A percentile compares a stretch with the other conserved stretches of the same genome.
Evolutionary conservation across 2,329 filamentous ascomycete genomes (phyloP).

Genomic region (Fusarium sp.): DNA sequence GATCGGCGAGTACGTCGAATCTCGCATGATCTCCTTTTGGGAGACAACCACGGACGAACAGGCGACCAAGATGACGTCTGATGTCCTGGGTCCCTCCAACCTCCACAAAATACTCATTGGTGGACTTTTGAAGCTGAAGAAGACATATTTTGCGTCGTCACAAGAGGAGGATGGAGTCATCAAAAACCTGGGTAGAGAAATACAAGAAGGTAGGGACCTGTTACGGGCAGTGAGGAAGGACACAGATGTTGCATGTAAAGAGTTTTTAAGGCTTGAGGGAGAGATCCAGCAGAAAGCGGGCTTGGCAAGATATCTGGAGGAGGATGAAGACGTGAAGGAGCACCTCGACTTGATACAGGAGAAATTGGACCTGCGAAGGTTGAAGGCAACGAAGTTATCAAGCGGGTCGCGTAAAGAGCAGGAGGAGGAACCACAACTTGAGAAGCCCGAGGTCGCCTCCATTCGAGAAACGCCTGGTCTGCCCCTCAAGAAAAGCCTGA

Average conservation of each 20-base stretch:
- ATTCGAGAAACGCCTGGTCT: background rate
- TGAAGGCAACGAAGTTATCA: background rate
- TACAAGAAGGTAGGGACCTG: too few species aligned
- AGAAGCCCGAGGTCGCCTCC: background rate
- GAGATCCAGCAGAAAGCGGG: too few species aligned
- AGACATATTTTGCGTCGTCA: too few species aligned
- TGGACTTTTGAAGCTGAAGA: background rate
- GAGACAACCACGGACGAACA: background rate
- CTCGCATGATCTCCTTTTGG: background rate
- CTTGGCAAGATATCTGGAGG: too few species aligned
- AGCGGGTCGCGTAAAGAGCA: background rate
- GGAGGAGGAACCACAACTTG: background rate
- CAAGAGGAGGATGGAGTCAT: too few species aligned
- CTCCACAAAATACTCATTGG: background rate
- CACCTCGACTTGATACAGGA: too few species aligned
- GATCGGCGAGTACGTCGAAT: background rate
- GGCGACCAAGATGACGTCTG: background rate
- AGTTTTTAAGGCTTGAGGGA: too few species aligned
- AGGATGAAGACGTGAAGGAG: too few species aligned
- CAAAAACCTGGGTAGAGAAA: too few species aligned
- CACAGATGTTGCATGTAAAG: too few species aligned
- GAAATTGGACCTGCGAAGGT: too few species aligned
- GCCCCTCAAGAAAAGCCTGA: background rate
- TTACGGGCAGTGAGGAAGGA: too few species aligned
- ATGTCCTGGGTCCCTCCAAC: background rate